Evolutionary conservation across 2,329 filamentous ascomycete genomes (phyloP), one percentile per base, ranked within the genome.

Genomic region (Fusarium algeriense): DNA sequence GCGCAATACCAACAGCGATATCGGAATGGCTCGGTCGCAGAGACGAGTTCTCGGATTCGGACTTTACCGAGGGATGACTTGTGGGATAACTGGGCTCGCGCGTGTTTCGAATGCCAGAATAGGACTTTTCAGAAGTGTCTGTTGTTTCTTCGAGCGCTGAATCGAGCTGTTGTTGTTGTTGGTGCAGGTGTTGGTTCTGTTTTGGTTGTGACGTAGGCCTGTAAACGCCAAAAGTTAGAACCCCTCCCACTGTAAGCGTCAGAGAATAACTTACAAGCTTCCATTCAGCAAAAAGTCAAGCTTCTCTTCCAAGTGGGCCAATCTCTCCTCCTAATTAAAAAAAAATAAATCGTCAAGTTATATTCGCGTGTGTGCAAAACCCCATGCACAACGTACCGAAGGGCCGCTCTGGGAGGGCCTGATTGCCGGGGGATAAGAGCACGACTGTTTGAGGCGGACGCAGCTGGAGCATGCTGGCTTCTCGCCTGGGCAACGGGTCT

Each of bases 291-390:
- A 79, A 63, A 83, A 82, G 76, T 87, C 84, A 49, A 87, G 81
- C 74, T 87, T 87, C 76, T 86, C 84, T 77, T 87, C 85, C 43
- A 87, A 71, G 54, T 84, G 82, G 17, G 84, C 84, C n/a, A 87
- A 78, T 69, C 85, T 80, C 74, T 87, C 85, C 69, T 85, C 84
- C 85, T 87, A 70, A 53, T 56, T 30, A 71, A 52, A n/a, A 30
- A 30, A 30, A 30, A 30, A 30, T 30, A 30, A 30, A 58, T 60
- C 41, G 74, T 77, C 66, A 76, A 60, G 44, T 70, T 62, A 52
- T 43, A 28, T 46, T 54, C 10, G 34, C 41, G 38, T 38, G 28
- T 58, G 38, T 48, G 52, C 60, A 50, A 48, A 38, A 56, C 30
- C 28, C 49, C 44, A 68, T 67, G 64, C 56, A 34, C 41, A 60